These are phyloP conservation scores for Dicorynia guianensis DNA, from an alignment of 306 rosid species.

Conservation along the genomic window DNA sequence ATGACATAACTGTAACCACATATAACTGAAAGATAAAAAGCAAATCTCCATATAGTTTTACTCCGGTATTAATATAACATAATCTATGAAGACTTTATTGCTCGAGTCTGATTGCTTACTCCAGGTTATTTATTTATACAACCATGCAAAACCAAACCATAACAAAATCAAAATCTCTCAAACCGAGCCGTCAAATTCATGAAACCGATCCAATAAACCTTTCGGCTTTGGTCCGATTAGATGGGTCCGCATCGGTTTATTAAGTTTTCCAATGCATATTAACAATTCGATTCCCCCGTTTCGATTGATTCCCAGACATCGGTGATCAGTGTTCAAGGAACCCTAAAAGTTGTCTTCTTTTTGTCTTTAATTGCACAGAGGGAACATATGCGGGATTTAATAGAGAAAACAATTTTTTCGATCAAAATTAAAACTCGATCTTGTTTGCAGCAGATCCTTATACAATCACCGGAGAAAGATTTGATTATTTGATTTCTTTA, in stretches of 20 bases:
- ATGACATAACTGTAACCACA: not conserved
- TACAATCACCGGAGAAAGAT: not conserved
- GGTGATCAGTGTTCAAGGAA: not conserved
- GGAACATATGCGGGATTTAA: not conserved
- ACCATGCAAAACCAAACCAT: not conserved
- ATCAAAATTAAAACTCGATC: not conserved
- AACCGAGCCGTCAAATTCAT: not conserved
- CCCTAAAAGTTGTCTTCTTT: not conserved
- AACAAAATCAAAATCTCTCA: not conserved
- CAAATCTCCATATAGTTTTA: not conserved
- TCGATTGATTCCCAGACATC: not conserved
- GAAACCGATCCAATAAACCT: conserved; percentile 5
- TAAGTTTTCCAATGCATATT: not conserved
- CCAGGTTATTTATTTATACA: not conserved
- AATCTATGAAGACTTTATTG: no score
- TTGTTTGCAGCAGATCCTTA: not conserved
- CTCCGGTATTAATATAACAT: not conserved
- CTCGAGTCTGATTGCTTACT: not conserved
- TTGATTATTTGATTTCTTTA: not conserved
- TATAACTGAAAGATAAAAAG: not conserved
- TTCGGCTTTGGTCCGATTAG: not conserved
- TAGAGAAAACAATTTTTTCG: not conserved
- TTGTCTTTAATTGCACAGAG: not conserved
- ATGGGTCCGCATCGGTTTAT: not conserved
- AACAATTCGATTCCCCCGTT: not conserved